Evolutionary conservation across 345 rosid species (phyloP).

Genomic region (Brassica incana): DNA sequence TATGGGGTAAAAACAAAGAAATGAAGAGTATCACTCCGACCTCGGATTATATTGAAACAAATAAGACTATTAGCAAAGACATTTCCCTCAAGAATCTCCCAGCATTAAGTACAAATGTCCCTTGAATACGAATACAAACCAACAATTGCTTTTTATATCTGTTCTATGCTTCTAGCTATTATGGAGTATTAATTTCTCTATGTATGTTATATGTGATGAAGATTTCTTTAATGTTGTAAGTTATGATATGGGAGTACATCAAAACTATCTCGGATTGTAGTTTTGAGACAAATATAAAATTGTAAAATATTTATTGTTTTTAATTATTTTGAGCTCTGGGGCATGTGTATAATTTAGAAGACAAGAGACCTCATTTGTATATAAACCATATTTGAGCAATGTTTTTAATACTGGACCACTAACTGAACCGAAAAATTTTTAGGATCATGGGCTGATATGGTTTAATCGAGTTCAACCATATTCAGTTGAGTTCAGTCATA

Average conservation of each 20-base stretch:
- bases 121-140: constrained; percentile 9
- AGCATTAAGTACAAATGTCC: constrained; percentile 23
- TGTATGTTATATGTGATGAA: not conserved
- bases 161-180: not conserved
- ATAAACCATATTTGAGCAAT: not conserved
- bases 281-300: not conserved
- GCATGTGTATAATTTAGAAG: not conserved
- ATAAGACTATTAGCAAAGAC: constrained; percentile 35
- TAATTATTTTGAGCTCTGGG: not conserved
- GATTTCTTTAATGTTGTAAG: constrained; percentile 5
- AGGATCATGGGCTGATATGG: too few species aligned
- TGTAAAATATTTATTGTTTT: not conserved
- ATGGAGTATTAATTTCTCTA: not conserved
- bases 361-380: not conserved
- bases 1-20: constrained; percentile 56
- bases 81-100: constrained; percentile 9
- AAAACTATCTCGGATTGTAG: not conserved
- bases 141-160: not conserved
- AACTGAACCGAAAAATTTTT: too few species aligned
- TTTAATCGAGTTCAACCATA: too few species aligned
- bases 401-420: not conserved
- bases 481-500: too few species aligned
- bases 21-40: constrained; percentile 26
- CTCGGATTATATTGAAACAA: constrained; percentile 22
- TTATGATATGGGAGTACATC: constrained; percentile 4